Base-by-base conservation (phyloP, 805 yeast species). In the Candida vartiovaarae region DNA sequence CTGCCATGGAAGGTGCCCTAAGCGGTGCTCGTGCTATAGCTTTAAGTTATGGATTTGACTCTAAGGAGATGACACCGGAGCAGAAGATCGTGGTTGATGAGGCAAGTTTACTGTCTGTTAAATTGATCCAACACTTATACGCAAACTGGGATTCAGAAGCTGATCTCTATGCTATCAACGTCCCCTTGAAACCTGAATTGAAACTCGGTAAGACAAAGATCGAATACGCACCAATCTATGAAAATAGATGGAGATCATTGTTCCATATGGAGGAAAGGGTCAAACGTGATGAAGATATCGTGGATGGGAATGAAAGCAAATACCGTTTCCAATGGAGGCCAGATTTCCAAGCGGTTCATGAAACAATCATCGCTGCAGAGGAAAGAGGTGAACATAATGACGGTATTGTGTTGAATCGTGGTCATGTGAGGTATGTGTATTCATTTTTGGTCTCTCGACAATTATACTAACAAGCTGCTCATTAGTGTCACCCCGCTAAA, bases 1-100 rank as follows among this genome's bases (percentile, higher is more conserved):
- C 96, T 4, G 93, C 97, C 1, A 76, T 90, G 88, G 99, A 93
- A 65, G 95, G 90, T 2, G 85, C 84, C 2, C 76, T 90, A 35
- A 60, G 72, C 23, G 82, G 81, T 0, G 66, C 64, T 11, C 80
- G 72, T 51, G 68, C 96, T 5, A 72, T 93, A 49, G 97, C 95
- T 2, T 56, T 93, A 31, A 84, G 95, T 32, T 91, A 79, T 71
- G 93, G 95, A n/a, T 93, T 83, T 58, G 77, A 73, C 42, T 47
- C 62, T 30, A 70, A 73, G 33, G 62, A 68, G 80, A 81, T n/a
- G 71, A 74, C 45, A 66, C 38, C 41, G 5, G 41, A 41, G 5
- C 70, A 34, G 63, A 64, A 15, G 64, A 76, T 8, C 59, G 39
- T 34, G 7, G 50, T 52, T 27, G 64, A 64, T 9, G 78, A 76